Percentiles rank a stretch among this genome's conserved stretches.
These are phyloP conservation scores for Penicillium nucicola DNA, from an alignment of 495 filamentous ascomycete species.

Conservation along the genomic window DNA sequence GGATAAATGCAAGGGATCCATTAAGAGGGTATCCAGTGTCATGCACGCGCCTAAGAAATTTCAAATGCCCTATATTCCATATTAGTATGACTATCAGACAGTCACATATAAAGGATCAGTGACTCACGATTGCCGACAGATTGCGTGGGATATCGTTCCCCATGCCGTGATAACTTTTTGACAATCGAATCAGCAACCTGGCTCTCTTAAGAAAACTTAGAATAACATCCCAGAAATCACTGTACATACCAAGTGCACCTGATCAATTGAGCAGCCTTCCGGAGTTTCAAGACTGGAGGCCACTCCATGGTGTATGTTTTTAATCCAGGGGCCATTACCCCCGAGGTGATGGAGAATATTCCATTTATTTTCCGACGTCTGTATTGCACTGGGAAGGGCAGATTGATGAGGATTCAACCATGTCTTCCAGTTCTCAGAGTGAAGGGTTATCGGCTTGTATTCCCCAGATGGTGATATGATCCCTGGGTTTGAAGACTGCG, in stretches of 20 bases:
- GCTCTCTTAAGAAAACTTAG: background rate
- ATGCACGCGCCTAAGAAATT: slow-evolving; percentile 43
- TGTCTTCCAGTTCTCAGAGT: background rate
- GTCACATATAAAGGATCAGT: background rate
- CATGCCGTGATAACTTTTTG: slow-evolving; percentile 57
- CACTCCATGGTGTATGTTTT: slow-evolving; percentile 43
- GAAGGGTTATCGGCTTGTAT: too few species aligned
- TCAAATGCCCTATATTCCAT: slow-evolving; percentile 46
- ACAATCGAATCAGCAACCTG: background rate
- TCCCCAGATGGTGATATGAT: too few species aligned
- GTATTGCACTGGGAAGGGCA: background rate
- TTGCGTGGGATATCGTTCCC: slow-evolving; percentile 55
- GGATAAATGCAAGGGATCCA: slow-evolving; percentile 51
- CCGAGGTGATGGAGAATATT: slow-evolving; percentile 56
- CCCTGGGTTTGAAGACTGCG: too few species aligned
- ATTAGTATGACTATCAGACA: background rate
- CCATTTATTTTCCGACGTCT: slow-evolving; percentile 29
- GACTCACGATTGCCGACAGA: slow-evolving; percentile 50
- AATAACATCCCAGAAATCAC: background rate
- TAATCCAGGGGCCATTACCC: slow-evolving; percentile 59
- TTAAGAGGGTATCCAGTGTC: slow-evolving; percentile 37
- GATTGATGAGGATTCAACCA: background rate
- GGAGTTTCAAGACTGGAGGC: slow-evolving; percentile 38
- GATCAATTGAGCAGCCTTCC: slow-evolving; percentile 48
- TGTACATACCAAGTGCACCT: slow-evolving; percentile 56